These are phyloP conservation scores for Capronia coronata DNA, from an alignment of 2,329 filamentous ascomycete genomes.

Conservation along the genomic window DNA sequence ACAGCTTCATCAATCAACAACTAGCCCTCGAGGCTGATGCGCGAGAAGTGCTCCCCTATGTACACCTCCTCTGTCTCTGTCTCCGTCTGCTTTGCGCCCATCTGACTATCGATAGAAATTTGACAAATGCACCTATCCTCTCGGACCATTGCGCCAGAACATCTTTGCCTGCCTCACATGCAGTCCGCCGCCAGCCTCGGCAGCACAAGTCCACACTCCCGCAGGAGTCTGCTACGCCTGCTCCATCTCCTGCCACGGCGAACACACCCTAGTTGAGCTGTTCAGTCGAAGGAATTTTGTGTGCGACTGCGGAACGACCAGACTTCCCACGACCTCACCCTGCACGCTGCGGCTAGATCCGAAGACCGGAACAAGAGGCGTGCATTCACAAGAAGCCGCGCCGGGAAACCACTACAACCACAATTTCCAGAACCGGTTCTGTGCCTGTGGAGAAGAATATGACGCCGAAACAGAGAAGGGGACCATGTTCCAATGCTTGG, in stretches of 20 bases:
- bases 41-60: conserved; percentile 88
- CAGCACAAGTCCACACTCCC: conserved; percentile 57
- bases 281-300: conserved; percentile 94
- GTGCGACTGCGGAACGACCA: conserved; percentile 89
- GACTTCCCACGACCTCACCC: conserved; percentile 62
- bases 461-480: conserved; percentile 84
- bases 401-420: conserved; percentile 84
- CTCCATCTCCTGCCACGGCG: conserved; percentile 92
- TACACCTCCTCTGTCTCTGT: conserved; percentile 42
- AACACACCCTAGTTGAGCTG: conserved; percentile 89
- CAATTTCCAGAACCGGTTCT: conserved; percentile 90
- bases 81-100: conserved; percentile 21
- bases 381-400: conserved; percentile 67
- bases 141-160: conserved; percentile 78
- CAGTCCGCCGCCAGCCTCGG: conserved; percentile 65
- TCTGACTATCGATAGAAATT: conserved; percentile 62
- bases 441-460: conserved; percentile 80
- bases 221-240: conserved; percentile 95
- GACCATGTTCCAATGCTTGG: conserved; percentile 96
- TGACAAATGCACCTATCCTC: conserved; percentile 82
- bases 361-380: conserved; percentile 68
- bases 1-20: conserved; percentile 71
- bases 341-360: conserved; percentile 71
- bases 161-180: conserved; percentile 93
- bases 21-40: conserved; percentile 90